Evolutionary conservation across 192 early-diverging fungal genomes (phyloP), one percentile per base, ranked within the genome.

Genomic region (Phlyctochytrium arcticum): DNA sequence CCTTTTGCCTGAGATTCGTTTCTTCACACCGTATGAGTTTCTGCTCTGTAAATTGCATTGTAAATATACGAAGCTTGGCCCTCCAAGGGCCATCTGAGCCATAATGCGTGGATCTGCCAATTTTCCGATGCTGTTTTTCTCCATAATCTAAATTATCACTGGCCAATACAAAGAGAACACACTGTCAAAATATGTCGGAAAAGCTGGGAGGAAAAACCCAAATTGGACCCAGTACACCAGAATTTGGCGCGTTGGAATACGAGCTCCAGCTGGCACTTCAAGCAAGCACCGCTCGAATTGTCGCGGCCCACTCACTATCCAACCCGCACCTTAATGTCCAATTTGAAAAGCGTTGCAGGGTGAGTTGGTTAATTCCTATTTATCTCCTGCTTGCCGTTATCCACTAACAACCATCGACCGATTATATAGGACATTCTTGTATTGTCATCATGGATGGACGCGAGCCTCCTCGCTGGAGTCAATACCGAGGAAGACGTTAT

Each of bases 401-500:
- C n/a, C n/a, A n/a, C n/a, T n/a, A n/a, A n/a, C n/a, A n/a, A n/a
- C n/a, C n/a, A n/a, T n/a, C n/a, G n/a, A 26, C 23, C 30, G 9
- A 23, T 32, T 36, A 35, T 47, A 7, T 46, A 79, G 77, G 78
- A 84, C 56, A 71, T 71, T 7, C 58, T 84, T 35, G 58, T 70
- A 0, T 65, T 76, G 10, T 47, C 57, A 4, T 54, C 72, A 23
- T 85, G 79, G 79, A 39, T 83, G 8, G 79, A 83, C 66, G 57
- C 76, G 4, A 62, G 78, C 4, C 62, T 70, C 21, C 53, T 85
- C 3, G 46, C 49, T 24, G 79, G 81, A 12, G 65, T 58, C 23
- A 85, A 83, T 68, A 78, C 80, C n/a, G 83, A 85, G 60, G 83
- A 85, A 32, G 81, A 85, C 31, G 78, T 85, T 17, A 75, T 85